Percentiles rank a stretch among this genome's conserved stretches.
phyloP scores from a whole-genome alignment of 1,284 basidiomycete species.

The Leccinum pachyderme region DNA sequence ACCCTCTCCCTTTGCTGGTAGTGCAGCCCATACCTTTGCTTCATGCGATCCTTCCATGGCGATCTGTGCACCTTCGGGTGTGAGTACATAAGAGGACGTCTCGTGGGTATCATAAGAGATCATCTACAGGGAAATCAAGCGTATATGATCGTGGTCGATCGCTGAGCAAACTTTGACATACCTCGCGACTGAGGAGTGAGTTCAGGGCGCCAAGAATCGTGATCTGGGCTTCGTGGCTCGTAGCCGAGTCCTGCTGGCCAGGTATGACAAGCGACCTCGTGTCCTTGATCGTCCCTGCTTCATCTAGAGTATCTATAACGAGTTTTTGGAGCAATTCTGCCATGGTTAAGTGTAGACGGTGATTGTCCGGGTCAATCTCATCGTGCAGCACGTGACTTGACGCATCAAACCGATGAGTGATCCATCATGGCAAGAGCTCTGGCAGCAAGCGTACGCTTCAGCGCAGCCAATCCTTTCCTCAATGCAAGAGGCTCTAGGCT shows the following conservation, averaged over 20 bases:
- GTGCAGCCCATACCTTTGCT: constrained; percentile 85
- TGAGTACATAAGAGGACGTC: constrained; percentile 68
- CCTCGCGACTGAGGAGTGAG: constrained; percentile 84
- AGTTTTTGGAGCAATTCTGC: constrained; percentile 78
- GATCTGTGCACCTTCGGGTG: constrained; percentile 81
- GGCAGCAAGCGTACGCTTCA: constrained; percentile 63
- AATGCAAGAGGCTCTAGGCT: constrained; percentile 42
- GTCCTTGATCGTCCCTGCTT: constrained; percentile 63
- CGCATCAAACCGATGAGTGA: not conserved
- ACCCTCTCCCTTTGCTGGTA: constrained; percentile 71
- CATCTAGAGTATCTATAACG: constrained; percentile 71
- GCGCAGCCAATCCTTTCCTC: constrained; percentile 54
- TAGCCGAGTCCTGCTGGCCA: constrained; percentile 56
- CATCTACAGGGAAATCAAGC: constrained; percentile 60
- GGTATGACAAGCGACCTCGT: constrained; percentile 71
- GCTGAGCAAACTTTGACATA: constrained; percentile 37
- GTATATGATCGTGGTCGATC: constrained; percentile 7
- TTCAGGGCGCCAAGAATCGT: constrained; percentile 85
- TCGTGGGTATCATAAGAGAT: constrained; percentile 81
- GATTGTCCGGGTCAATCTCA: constrained; percentile 17
- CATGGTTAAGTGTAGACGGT: constrained; percentile 40
- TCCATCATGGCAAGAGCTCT: constrained; percentile 30
- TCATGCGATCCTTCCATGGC: constrained; percentile 87
- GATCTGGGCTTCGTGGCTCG: constrained; percentile 74
- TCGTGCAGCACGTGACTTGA: constrained; percentile 25